A percentile compares a stretch with the other conserved stretches of the same genome.
Evolutionary conservation across 2,329 filamentous ascomycete species (phyloP).

Genomic region (Xylariaceae sp.): DNA sequence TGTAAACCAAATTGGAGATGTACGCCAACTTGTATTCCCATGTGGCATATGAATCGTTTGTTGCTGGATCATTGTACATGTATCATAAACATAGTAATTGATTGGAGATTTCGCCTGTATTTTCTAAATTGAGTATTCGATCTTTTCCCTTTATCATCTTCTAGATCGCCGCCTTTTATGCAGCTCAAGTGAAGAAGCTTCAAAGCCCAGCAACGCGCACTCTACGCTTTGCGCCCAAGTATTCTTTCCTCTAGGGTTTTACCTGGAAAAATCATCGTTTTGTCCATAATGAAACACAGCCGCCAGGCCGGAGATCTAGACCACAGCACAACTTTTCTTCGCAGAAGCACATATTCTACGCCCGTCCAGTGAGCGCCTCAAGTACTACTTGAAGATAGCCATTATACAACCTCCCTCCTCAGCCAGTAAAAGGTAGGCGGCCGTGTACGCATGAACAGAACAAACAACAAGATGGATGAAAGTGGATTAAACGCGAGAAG

Average conservation of each 20-base stretch:
- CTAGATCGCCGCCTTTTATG: slow-evolving; percentile 7
- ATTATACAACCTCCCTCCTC: slow-evolving; percentile 14
- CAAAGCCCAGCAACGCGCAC: slow-evolving; percentile 24
- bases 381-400: slow-evolving; percentile 21
- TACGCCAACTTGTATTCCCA: too few species aligned
- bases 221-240: slow-evolving; percentile 3
- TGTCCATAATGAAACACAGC: too few species aligned
- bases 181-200: slow-evolving; percentile 10
- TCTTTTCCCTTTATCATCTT: slow-evolving; percentile 14
- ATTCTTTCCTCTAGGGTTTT: slow-evolving; percentile 8
- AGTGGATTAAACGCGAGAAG: too few species aligned
- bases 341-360: slow-evolving; percentile 1
- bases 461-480: too few species aligned
- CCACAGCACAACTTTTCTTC: too few species aligned
- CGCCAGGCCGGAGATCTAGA: too few species aligned
- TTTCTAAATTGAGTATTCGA: slow-evolving; percentile 27
- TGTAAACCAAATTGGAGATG: too few species aligned
- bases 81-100: too few species aligned
- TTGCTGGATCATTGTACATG: too few species aligned
- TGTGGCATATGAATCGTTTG: too few species aligned
- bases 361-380: slow-evolving; percentile 10
- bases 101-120: slow-evolving; percentile 34
- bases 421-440: slow-evolving; percentile 19
- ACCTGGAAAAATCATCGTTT: too few species aligned
- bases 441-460: slow-evolving; percentile 17